These are phyloP conservation scores for Papilionanthe hybrid DNA, from an alignment of 116 monocot species.

Conservation along the genomic window DNA sequence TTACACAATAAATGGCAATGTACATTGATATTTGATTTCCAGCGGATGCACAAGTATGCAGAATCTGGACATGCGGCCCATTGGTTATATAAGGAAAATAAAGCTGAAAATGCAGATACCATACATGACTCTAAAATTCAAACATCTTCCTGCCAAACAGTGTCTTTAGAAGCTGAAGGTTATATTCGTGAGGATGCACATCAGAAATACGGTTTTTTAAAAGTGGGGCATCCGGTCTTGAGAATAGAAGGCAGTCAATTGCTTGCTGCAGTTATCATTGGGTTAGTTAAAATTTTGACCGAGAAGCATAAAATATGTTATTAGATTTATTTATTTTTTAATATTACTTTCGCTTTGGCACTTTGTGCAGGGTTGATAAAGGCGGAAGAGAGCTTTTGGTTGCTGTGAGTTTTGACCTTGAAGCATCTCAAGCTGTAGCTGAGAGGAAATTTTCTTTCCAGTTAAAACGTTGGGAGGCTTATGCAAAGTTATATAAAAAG, in stretches of 20 bases:
- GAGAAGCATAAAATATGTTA: not conserved
- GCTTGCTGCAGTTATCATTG: slow-evolving; percentile 77
- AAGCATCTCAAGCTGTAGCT: slow-evolving; percentile 77
- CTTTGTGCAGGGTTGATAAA: slow-evolving; percentile 59
- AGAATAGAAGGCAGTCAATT: slow-evolving; percentile 84
- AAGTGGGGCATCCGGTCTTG: slow-evolving; percentile 84
- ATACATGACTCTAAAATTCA: slow-evolving; percentile 30
- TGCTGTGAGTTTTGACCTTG: slow-evolving; percentile 83
- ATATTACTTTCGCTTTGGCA: slow-evolving; percentile 5
- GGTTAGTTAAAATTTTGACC: slow-evolving; percentile 28
- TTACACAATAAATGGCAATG: not conserved
- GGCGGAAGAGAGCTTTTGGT: slow-evolving; percentile 84
- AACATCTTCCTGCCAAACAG: slow-evolving; percentile 36
- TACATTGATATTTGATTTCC: not conserved
- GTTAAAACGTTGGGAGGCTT: slow-evolving; percentile 74
- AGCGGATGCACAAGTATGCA: slow-evolving; percentile 92
- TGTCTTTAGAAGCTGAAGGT: slow-evolving; percentile 37
- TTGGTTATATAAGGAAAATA: slow-evolving; percentile 89
- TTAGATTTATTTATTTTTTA: not conserved
- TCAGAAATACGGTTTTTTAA: slow-evolving; percentile 63
- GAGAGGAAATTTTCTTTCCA: slow-evolving; percentile 68
- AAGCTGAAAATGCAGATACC: slow-evolving; percentile 18
- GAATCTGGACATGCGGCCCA: slow-evolving; percentile 91
- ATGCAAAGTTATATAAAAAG: slow-evolving; percentile 84
- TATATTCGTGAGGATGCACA: slow-evolving; percentile 30